These are phyloP conservation scores for Heritiera fomes DNA, from an alignment of 345 rosid genomes.

Conservation along the genomic window DNA sequence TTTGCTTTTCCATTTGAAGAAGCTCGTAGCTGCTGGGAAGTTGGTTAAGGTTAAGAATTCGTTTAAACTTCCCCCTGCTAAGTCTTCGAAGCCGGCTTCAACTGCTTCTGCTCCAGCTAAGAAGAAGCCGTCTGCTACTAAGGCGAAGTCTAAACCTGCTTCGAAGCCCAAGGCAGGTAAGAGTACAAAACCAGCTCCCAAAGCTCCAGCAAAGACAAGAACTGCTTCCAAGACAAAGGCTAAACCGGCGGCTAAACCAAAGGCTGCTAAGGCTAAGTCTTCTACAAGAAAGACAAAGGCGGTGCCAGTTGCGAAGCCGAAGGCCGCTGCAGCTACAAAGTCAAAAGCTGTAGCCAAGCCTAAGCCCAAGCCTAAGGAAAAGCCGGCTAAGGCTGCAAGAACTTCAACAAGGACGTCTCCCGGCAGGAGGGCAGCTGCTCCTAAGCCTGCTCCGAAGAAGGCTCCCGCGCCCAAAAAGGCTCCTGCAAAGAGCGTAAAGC, in stretches of 20 bases:
- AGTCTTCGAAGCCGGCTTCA: conserved; percentile 33
- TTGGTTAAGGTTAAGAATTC: conserved; percentile 74
- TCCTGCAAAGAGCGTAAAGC: conserved; percentile 53
- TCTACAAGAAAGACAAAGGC: conserved; percentile 52
- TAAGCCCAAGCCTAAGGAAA: conserved; percentile 43
- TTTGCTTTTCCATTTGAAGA: conserved; percentile 60
- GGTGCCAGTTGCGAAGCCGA: conserved; percentile 34
- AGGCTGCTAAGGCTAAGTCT: conserved; percentile 39
- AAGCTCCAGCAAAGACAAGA: conserved; percentile 24
- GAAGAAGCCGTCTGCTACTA: conserved; percentile 34
- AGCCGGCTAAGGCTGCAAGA: conserved; percentile 63
- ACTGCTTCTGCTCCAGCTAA: conserved; percentile 32
- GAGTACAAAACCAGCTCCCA: conserved; percentile 28
- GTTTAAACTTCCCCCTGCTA: conserved; percentile 60
- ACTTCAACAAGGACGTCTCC: conserved; percentile 68
- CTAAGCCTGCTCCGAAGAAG: conserved; percentile 51
- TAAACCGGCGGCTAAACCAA: conserved; percentile 37
- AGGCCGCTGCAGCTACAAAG: conserved; percentile 30
- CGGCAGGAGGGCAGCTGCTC: conserved; percentile 51
- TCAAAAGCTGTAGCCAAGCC: conserved; percentile 30
- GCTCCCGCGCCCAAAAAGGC: conserved; percentile 18
- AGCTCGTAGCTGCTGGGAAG: conserved; percentile 64
- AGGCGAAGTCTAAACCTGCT: conserved; percentile 39
- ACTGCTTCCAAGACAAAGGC: conserved; percentile 34
- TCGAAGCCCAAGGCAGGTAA: conserved; percentile 33